A percentile compares a stretch with the other conserved stretches of the same genome.
Conservation (phyloP, 2,329 filamentous ascomycete species). For the Hymenoscyphus albidus region DNA sequence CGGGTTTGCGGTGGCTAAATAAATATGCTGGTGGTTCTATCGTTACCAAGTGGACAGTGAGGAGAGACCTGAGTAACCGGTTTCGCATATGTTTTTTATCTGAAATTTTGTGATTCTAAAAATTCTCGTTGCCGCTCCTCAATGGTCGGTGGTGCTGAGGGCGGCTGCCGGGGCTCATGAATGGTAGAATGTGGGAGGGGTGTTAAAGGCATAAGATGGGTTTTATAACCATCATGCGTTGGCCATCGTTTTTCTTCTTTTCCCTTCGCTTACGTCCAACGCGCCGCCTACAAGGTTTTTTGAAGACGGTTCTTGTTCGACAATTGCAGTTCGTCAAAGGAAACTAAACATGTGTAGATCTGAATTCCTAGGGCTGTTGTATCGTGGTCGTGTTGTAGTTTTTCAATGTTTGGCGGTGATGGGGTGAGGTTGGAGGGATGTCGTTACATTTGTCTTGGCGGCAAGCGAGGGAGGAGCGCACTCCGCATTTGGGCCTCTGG, state of each 20-base stretch:
- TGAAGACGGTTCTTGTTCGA: neutral
- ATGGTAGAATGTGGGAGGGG: constrained; percentile 2
- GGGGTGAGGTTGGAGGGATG: constrained; percentile 4
- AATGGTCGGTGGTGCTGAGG: neutral
- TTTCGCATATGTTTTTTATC: neutral
- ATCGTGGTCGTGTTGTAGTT: neutral
- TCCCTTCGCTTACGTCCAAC: neutral
- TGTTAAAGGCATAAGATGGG: constrained; percentile 4
- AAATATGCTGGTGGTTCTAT: neutral
- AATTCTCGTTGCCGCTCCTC: neutral
- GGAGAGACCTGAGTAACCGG: neutral
- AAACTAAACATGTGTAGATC: neutral
- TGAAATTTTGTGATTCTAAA: neutral
- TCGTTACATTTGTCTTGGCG: constrained; percentile 4
- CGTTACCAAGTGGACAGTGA: neutral
- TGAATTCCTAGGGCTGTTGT: neutral
- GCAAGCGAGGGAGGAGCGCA: neutral
- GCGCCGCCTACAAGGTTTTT: neutral
- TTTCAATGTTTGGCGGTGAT: constrained; percentile 1
- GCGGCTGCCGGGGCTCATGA: constrained; percentile 1
- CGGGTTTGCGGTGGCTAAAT: neutral
- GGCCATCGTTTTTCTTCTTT: neutral
- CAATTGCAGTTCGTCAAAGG: neutral
- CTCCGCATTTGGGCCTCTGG: neutral
- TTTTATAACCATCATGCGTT: constrained; percentile 3